These are phyloP conservation scores for Angomonas ambiguus DNA, from an alignment of 208 protist genomes.

Conservation along the genomic window DNA sequence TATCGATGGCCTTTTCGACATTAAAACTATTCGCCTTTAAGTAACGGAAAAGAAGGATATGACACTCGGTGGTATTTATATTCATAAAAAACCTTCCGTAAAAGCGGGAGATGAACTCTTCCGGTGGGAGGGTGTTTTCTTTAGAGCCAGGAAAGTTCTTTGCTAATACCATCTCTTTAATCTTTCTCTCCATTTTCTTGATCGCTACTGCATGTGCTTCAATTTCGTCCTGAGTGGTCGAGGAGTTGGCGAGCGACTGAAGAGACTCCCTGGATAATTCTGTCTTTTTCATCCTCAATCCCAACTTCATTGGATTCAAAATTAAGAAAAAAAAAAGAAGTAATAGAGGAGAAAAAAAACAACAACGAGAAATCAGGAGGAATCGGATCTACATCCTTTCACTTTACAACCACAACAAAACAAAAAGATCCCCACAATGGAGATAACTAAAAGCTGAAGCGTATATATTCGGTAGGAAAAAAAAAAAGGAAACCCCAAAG, in stretches of 20 bases:
- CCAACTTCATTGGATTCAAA: too few species aligned
- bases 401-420: too few species aligned
- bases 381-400: too few species aligned
- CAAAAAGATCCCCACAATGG: too few species aligned
- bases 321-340: not conserved
- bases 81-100: not conserved
- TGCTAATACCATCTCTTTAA: not conserved
- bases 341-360: not conserved
- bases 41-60: conserved; percentile 24
- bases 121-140: conserved; percentile 1
- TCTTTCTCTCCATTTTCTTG: not conserved
- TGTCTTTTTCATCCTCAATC: conserved; percentile 6
- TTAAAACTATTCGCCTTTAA: conserved; percentile 33
- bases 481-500: too few species aligned
- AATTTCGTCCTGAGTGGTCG: not conserved
- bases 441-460: too few species aligned
- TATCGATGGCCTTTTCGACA: conserved; percentile 24
- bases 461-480: too few species aligned
- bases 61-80: not conserved
- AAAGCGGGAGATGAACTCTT: conserved; percentile 2
- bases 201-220: not conserved
- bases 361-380: not conserved
- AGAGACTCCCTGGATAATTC: not conserved
- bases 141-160: not conserved
- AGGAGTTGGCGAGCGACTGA: not conserved